Conservation (phyloP, 2,329 filamentous ascomycete genomes). For the Stylonectria norvegica region DNA sequence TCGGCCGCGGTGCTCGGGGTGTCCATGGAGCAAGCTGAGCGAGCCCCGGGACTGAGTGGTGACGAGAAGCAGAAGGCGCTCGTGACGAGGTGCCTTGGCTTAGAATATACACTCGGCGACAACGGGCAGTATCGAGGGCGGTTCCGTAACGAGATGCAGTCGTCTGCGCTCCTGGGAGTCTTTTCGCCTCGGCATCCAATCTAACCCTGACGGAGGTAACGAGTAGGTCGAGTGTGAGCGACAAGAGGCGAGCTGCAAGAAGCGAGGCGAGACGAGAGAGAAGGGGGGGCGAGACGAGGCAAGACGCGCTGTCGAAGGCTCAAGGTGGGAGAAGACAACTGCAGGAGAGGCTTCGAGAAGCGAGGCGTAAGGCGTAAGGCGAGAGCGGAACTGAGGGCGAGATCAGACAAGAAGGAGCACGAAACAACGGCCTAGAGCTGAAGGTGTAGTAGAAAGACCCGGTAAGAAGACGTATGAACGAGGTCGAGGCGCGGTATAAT, state of each 20-base stretch:
- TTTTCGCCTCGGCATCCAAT: conserved; percentile 22
- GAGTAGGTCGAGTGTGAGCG: too few species aligned
- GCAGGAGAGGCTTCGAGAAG: conserved; percentile 11
- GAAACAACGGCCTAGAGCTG: neutral
- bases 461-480: too few species aligned
- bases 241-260: neutral
- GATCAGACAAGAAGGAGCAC: neutral
- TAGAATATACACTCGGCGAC: too few species aligned
- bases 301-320: conserved; percentile 21
- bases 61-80: conserved; percentile 20
- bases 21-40: conserved; percentile 38
- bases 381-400: conserved; percentile 4
- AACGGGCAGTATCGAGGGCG: conserved; percentile 16
- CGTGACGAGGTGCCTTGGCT: too few species aligned
- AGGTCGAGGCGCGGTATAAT: conserved; percentile 23
- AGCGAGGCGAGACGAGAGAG: conserved; percentile 6
- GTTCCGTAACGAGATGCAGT: conserved; percentile 13
- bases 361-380: conserved; percentile 17
- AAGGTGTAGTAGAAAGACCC: conserved; percentile 26
- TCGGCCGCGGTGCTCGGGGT: conserved; percentile 36
- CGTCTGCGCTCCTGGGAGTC: conserved; percentile 9
- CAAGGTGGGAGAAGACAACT: conserved; percentile 14
- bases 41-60: conserved; percentile 26
- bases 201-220: conserved; percentile 9
- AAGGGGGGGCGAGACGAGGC: conserved; percentile 21